phyloP scores from a whole-genome alignment of 2,329 filamentous ascomycete species.

The Domatiomyces globalis region DNA sequence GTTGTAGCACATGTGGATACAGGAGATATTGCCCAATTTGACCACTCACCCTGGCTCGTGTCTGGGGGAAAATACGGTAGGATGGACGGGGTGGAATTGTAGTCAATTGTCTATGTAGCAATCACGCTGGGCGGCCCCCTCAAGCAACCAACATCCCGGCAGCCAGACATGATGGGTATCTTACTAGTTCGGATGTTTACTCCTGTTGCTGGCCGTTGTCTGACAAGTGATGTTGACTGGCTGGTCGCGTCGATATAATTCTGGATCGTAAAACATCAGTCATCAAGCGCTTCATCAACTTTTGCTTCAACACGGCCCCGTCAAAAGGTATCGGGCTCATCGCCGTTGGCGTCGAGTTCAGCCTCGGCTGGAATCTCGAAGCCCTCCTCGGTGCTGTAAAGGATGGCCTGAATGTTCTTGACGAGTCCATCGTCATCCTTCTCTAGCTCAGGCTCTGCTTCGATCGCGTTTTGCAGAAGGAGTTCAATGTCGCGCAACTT shows the following conservation, averaged over 20 bases:
- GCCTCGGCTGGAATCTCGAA: constrained; percentile 80
- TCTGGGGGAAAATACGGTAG: too few species aligned
- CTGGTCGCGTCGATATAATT: background rate
- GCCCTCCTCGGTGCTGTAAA: constrained; percentile 81
- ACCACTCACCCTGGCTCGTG: too few species aligned
- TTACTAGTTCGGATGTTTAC: background rate
- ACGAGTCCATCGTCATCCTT: constrained; percentile 84
- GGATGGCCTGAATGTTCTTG: constrained; percentile 89
- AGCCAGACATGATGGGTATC: too few species aligned
- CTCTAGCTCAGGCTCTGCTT: constrained; percentile 83
- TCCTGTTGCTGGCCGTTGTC: background rate
- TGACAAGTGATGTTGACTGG: background rate
- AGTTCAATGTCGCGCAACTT: constrained; percentile 96
- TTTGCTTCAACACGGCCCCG: background rate
- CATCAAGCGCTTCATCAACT: background rate
- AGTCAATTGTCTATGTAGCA: too few species aligned
- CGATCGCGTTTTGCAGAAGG: constrained; percentile 80
- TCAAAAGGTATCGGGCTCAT: constrained; percentile 31
- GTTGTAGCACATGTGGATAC: too few species aligned
- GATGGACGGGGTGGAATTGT: too few species aligned
- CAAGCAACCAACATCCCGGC: too few species aligned
- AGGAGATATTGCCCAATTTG: too few species aligned
- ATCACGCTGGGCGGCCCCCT: too few species aligned
- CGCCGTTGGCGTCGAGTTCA: constrained; percentile 42
- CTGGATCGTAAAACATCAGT: background rate